Evolutionary conservation across 139 green algal genomes (phyloP).

Genomic region (Micractinium sp.): DNA sequence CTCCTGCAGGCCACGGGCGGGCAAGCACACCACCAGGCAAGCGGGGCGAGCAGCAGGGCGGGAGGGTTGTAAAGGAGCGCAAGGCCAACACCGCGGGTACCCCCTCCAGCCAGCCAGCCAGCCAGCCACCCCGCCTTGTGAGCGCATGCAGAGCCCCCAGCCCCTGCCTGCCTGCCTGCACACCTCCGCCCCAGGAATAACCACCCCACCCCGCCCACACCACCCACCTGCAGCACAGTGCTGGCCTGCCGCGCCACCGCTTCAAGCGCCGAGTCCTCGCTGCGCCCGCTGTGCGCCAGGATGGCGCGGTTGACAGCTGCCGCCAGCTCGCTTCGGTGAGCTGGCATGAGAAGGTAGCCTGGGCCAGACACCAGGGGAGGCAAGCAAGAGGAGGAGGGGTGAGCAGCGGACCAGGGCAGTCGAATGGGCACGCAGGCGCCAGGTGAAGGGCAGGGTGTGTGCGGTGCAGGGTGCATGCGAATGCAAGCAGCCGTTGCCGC

Average conservation of each 20-base stretch:
- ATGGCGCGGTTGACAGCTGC: conserved; percentile 65
- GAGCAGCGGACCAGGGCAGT: neutral
- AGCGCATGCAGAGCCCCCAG: no score
- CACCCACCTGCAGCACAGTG: neutral
- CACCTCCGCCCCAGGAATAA: neutral
- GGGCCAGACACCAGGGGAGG: neutral
- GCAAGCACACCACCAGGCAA: neutral
- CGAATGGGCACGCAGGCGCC: neutral
- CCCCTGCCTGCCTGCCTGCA: neutral
- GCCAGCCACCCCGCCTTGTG: neutral
- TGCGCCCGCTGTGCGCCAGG: conserved; percentile 42
- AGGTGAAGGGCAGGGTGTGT: neutral
- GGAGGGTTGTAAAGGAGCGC: no score
- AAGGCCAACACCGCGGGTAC: no score
- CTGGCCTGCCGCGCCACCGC: conserved; percentile 21
- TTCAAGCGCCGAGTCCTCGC: conserved; percentile 39
- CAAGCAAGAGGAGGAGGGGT: neutral
- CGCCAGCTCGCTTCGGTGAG: conserved; percentile 52
- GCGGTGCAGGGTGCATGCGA: neutral
- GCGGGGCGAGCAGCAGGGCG: no score
- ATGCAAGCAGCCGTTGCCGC: neutral
- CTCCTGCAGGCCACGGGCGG: conserved; percentile 5
- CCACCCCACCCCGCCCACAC: neutral
- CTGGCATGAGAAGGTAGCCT: conserved; percentile 63
- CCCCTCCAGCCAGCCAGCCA: neutral